A percentile compares a stretch with the other conserved stretches of the same genome.
These are phyloP conservation scores for Thraustochytrium sp. DNA, from an alignment of 352 stramenopile genomes.

Conservation along the genomic window DNA sequence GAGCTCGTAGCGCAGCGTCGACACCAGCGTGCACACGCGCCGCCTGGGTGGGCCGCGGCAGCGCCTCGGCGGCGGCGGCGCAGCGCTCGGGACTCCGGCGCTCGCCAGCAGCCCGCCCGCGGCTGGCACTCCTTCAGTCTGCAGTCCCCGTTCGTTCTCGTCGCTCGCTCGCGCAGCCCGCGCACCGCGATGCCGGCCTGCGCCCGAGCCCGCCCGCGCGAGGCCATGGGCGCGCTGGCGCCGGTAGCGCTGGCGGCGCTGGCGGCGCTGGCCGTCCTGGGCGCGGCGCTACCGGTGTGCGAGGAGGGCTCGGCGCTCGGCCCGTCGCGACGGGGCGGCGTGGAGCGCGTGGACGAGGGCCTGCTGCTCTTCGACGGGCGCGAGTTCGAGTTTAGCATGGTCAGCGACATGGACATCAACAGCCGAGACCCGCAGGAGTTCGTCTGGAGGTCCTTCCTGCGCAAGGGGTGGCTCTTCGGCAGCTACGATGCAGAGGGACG, in stretches of 20 bases:
- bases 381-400: conserved; percentile 32
- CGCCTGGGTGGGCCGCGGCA: too few species aligned
- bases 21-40: too few species aligned
- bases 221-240: too few species aligned
- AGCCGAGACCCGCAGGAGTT: conserved; percentile 34
- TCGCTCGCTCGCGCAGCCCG: too few species aligned
- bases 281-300: background rate
- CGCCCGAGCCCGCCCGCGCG: too few species aligned
- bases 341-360: conserved; percentile 22
- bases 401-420: conserved; percentile 36
- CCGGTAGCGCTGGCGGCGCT: background rate
- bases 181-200: too few species aligned
- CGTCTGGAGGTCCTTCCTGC: conserved; percentile 16
- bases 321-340: background rate
- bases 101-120: too few species aligned
- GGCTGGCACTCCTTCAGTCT: too few species aligned
- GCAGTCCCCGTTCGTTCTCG: too few species aligned
- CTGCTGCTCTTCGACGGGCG: conserved; percentile 7
- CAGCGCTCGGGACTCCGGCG: too few species aligned
- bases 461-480: background rate
- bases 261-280: background rate
- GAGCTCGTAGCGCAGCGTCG: too few species aligned
- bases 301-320: background rate
- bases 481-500: background rate
- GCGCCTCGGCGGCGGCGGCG: too few species aligned